These are phyloP conservation scores for Capsaspora owczarzaki DNA, from an alignment of 78 protist genomes.

Conservation along the genomic window DNA sequence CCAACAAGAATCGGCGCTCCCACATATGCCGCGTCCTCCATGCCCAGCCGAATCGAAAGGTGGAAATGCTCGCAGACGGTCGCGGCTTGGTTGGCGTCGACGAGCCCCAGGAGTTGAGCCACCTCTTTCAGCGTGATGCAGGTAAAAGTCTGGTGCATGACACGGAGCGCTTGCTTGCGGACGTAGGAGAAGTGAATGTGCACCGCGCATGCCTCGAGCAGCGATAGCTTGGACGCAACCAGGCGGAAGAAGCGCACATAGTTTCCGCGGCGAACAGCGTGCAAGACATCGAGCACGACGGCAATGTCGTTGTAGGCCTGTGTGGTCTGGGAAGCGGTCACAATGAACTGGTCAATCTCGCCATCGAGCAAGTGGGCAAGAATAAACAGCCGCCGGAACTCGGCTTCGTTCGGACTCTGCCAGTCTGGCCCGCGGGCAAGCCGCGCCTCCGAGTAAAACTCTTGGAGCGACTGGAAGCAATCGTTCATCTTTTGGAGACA, in stretches of 20 bases:
- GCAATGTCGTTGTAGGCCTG: no score
- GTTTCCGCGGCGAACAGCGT: background rate
- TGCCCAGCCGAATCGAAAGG: no score
- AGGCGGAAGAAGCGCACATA: background rate
- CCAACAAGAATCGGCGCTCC: no score
- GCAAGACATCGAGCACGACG: no score
- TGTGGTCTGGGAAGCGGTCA: no score
- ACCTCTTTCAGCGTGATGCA: no score
- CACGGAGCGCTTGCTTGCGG: background rate
- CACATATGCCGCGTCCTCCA: no score
- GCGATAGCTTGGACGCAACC: background rate
- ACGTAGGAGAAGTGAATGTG: background rate
- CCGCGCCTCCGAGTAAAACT: background rate
- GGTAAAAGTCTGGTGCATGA: no score
- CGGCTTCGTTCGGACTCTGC: background rate
- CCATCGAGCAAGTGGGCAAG: background rate
- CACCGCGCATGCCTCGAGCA: background rate
- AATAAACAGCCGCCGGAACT: background rate
- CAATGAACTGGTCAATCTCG: background rate
- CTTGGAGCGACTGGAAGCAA: background rate
- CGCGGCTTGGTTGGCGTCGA: no score
- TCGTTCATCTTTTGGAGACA: background rate
- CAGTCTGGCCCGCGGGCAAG: background rate
- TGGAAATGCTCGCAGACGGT: no score
- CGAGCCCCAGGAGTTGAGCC: no score